These are phyloP conservation scores for Micractinium conductrix DNA, from an alignment of 139 green algal genomes.

Conservation along the genomic window DNA sequence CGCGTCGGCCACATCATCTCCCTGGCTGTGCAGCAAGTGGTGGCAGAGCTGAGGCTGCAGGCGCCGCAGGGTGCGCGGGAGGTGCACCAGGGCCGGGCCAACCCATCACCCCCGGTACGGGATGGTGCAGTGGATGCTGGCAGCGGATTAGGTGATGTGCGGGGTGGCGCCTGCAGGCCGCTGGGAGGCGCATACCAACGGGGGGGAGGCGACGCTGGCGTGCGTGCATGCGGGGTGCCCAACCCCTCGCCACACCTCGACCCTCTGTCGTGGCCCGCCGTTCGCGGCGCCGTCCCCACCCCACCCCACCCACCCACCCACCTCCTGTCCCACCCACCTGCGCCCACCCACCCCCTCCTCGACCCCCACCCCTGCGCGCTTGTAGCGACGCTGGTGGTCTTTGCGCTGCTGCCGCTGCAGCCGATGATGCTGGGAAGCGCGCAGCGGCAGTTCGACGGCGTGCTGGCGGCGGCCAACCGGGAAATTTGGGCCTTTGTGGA, in stretches of 20 bases:
- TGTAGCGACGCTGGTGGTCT: slow-evolving; percentile 12
- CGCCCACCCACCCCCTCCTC: neutral
- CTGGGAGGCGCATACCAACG: too few relatives aligned
- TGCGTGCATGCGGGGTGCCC: too few relatives aligned
- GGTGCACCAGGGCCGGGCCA: too few relatives aligned
- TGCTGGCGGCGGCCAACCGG: neutral
- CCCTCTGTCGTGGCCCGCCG: neutral
- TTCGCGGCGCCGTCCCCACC: neutral
- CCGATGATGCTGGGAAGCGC: neutral
- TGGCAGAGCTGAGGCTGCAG: slow-evolving; percentile 26
- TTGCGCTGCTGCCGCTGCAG: slow-evolving; percentile 13
- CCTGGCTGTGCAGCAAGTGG: neutral
- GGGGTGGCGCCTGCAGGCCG: too few relatives aligned
- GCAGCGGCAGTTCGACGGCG: neutral
- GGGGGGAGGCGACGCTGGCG: too few relatives aligned
- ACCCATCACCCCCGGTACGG: too few relatives aligned
- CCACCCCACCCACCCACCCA: neutral
- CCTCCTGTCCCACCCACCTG: neutral
- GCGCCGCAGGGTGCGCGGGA: slow-evolving; percentile 11
- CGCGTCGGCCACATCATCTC: neutral
- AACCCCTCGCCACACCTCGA: too few relatives aligned
- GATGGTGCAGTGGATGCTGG: too few relatives aligned
- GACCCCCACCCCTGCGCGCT: neutral
- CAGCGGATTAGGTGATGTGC: too few relatives aligned
- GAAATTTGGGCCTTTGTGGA: neutral